Evolutionary conservation across 2,329 filamentous ascomycete species (phyloP).

Genomic region (Talaromyces sp.): DNA sequence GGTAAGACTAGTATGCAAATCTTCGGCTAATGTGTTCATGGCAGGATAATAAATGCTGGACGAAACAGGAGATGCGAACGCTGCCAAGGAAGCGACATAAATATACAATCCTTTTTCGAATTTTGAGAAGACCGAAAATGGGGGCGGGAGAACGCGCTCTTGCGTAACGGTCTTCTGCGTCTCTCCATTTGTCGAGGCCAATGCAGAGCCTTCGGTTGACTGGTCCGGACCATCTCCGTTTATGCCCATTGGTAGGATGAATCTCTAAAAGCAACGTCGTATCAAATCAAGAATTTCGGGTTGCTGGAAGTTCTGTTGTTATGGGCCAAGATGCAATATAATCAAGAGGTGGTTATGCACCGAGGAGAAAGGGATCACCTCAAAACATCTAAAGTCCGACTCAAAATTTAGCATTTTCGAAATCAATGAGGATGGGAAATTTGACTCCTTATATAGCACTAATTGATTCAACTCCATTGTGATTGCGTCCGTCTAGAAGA

Average conservation of each 20-base stretch:
- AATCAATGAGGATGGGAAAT: not conserved
- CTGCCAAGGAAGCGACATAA: slow-evolving; percentile 35
- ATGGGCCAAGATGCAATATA: not conserved
- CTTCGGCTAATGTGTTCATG: slow-evolving; percentile 28
- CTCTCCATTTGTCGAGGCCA: not conserved
- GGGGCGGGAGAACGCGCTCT: not conserved
- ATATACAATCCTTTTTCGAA: slow-evolving; percentile 31
- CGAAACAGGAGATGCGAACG: slow-evolving; percentile 39
- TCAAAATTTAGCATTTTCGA: not conserved
- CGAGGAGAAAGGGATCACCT: not conserved
- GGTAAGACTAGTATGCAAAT: slow-evolving; percentile 27
- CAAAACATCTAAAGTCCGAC: not conserved
- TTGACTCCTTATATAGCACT: not conserved
- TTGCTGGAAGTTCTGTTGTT: not conserved
- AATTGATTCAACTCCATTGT: not conserved
- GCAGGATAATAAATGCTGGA: slow-evolving; percentile 42
- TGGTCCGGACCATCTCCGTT: not conserved
- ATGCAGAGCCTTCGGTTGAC: not conserved
- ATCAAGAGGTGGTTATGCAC: not conserved
- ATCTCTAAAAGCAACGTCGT: not conserved
- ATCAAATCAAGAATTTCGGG: not conserved
- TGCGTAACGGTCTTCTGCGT: not conserved
- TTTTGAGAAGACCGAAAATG: slow-evolving; percentile 3
- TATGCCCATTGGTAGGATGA: not conserved
- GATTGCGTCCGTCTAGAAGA: not conserved